Percentiles rank a stretch among this genome's conserved stretches.
Conservation (phyloP, 805 yeast species). For the Kluyveromyces lactis region DNA sequence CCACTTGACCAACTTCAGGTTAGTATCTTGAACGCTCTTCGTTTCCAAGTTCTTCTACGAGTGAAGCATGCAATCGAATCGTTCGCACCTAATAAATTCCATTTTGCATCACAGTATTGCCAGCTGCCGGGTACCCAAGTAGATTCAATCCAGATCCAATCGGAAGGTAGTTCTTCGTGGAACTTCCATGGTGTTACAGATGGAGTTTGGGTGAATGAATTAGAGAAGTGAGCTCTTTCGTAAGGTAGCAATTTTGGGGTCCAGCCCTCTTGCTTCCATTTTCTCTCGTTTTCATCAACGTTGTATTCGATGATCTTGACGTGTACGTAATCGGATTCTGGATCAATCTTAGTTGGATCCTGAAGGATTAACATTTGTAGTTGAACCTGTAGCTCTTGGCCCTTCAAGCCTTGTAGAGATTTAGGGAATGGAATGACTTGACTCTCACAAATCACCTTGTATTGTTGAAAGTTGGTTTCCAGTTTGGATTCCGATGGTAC, state of each 20-base stretch:
- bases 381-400: constrained; percentile 9
- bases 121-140: constrained; percentile 21
- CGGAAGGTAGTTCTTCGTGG: constrained; percentile 12
- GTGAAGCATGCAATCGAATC: constrained; percentile 23
- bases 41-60: constrained; percentile 20
- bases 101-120: constrained; percentile 21
- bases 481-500: background rate
- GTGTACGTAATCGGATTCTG: constrained; percentile 1
- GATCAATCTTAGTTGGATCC: constrained; percentile 5
- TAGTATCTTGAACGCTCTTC: constrained; percentile 13
- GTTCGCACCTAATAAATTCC: constrained; percentile 17
- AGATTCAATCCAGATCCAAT: constrained; percentile 25
- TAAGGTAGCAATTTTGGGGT: constrained; percentile 15
- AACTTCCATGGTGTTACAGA: constrained; percentile 19
- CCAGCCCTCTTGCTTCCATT: constrained; percentile 24
- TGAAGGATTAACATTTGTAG: constrained; percentile 11
- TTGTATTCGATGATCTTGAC: constrained; percentile 16
- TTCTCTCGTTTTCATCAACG: constrained; percentile 25
- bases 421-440: constrained; percentile 10
- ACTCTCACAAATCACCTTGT: background rate
- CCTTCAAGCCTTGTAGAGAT: constrained; percentile 8
- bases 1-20: too few relatives aligned
- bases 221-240: constrained; percentile 13
- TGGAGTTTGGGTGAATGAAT: constrained; percentile 5
- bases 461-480: background rate